Conservation (phyloP, 768 basidiomycete genomes). For the Tricholoma bakamatsutake region DNA sequence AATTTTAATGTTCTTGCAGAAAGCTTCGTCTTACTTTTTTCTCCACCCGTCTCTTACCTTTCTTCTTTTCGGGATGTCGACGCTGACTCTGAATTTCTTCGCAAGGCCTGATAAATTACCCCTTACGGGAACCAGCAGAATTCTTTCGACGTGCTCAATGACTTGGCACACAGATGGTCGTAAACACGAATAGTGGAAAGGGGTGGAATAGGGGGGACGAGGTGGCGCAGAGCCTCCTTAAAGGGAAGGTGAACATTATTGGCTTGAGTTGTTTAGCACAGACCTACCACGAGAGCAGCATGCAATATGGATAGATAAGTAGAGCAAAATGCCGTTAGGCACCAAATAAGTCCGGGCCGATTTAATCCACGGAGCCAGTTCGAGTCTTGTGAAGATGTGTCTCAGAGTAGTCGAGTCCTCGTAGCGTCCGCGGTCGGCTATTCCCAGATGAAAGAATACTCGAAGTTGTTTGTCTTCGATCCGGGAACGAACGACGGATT, state of each 20-base stretch:
- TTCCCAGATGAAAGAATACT: constrained; percentile 10
- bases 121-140: not conserved
- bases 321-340: not conserved
- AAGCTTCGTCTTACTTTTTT: not conserved
- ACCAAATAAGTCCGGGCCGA: not conserved
- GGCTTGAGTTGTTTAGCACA: not conserved
- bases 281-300: not conserved
- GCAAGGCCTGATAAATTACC: not conserved
- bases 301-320: not conserved
- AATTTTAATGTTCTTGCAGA: not conserved
- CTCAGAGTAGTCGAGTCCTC: not conserved
- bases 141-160: not conserved
- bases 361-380: not conserved
- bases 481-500: constrained; percentile 4
- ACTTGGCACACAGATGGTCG: not conserved
- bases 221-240: not conserved
- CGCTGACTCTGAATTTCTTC: not conserved
- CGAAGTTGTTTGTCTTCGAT: constrained; percentile 4
- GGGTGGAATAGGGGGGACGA: not conserved
- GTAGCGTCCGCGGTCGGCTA: constrained; percentile 4
- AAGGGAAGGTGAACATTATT: not conserved
- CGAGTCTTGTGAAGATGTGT: not conserved
- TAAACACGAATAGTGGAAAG: not conserved
- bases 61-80: not conserved
- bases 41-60: not conserved